Conservation (phyloP, 371 early-diverging fungal genomes). For the Fennellomyces sp. region DNA sequence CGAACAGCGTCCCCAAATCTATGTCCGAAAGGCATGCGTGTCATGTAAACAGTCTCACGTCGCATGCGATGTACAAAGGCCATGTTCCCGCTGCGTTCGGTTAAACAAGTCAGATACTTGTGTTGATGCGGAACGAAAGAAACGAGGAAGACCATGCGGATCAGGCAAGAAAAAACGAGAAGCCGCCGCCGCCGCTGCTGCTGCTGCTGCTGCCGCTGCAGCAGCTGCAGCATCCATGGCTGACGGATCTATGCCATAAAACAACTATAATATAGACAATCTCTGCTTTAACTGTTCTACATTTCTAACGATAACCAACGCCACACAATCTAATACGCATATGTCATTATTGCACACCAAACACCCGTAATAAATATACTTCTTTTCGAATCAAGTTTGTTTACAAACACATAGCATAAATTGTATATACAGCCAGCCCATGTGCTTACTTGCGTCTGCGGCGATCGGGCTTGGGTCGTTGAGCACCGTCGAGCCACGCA, state of each 20-base stretch:
- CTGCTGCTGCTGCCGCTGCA: background rate
- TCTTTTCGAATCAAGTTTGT: too few species aligned
- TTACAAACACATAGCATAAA: too few species aligned
- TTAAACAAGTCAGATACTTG: conserved; percentile 54
- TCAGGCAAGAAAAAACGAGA: conserved; percentile 33
- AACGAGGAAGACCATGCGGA: conserved; percentile 58
- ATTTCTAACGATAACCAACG: too few species aligned
- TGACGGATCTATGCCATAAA: background rate
- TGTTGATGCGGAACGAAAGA: conserved; percentile 59
- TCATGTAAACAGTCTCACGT: conserved; percentile 59
- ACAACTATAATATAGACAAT: too few species aligned
- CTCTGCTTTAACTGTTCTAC: too few species aligned
- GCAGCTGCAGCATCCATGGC: conserved; percentile 3
- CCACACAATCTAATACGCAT: too few species aligned
- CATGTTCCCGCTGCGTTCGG: conserved; percentile 63
- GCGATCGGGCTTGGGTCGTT: too few species aligned
- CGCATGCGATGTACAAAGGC: conserved; percentile 60
- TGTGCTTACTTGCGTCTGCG: too few species aligned
- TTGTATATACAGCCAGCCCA: too few species aligned
- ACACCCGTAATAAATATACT: too few species aligned
- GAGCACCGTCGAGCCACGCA: conserved; percentile 15
- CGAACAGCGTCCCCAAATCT: conserved; percentile 18
- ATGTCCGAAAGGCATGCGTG: conserved; percentile 62
- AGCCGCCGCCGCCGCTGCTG: background rate
- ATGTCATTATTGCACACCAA: too few species aligned